Base-by-base conservation (phyloP, 1,284 basidiomycete genomes). In the Cryptococcus wingfieldii region DNA sequence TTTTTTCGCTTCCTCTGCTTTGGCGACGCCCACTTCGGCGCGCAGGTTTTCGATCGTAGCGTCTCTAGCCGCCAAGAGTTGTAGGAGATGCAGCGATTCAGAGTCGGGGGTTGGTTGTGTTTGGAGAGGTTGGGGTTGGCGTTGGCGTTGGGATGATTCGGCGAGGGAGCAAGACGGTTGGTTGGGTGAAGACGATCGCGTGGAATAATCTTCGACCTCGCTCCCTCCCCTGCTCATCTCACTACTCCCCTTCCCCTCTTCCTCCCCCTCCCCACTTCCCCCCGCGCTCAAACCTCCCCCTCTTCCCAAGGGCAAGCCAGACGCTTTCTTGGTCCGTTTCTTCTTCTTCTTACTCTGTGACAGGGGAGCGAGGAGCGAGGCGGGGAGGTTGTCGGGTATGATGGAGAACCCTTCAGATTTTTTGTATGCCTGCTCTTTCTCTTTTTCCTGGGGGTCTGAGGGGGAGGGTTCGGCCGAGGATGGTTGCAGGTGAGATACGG, bases 1-100 rank as follows among this genome's bases (percentile, higher is more conserved):
- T 3, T 71, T 71, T 54, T 68, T 74, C 25, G 65, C 63, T 48
- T 72, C 70, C 46, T 71, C 68, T 1, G 73, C 73, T 53, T 71
- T 72, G 4, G 69, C 64, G 34, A 60, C 48, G 0, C 73, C 73
- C 46, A 74, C 67, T 54, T 75, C 73, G 6, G 68, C 71, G 31
- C 73, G 60, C 1, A 75, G 51, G 4, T 59, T 39, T 50, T 74
- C 73, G 19, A 75, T 71, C 12, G 64, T 68, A 38, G 60, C 59
- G 54, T 75, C 73, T 27, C 68, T 57, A 62, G 65, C 16, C 65
- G 28, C 2, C 56, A 60, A 4, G 58, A 55, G 7, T 69, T 47
- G n/a, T 59, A 66, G 7, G 62, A 56, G 38, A 63, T 64, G 12
- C 65, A n/a, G n/a, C n/a, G 52, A 34, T 59, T 19, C 19, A 19